Percentiles rank a stretch among this genome's conserved stretches.
These are phyloP conservation scores for Termitomyces sp. DNA, from an alignment of 768 basidiomycete species.

Conservation along the genomic window DNA sequence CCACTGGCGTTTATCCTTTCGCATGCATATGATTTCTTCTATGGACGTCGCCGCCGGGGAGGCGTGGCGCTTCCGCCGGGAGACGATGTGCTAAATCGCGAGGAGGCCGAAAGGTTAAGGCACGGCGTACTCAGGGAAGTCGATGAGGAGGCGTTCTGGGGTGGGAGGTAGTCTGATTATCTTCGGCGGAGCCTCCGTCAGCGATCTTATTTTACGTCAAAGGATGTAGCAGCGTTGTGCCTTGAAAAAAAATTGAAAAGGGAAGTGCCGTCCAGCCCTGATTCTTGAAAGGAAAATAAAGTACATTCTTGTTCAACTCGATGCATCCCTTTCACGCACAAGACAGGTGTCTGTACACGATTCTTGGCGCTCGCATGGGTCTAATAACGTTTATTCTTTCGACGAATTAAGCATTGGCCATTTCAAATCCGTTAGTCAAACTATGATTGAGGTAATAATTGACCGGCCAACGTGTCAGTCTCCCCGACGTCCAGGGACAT, in stretches of 20 bases:
- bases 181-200: not conserved
- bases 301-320: not conserved
- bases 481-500: not conserved
- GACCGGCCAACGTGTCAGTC: not conserved
- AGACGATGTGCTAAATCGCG: constrained; percentile 12
- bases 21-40: constrained; percentile 32
- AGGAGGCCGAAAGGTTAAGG: constrained; percentile 1
- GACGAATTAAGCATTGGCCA: not conserved
- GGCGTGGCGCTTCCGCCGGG: constrained; percentile 17
- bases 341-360: not conserved
- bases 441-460: not conserved
- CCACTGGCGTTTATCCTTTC: constrained; percentile 52
- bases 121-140: constrained; percentile 11
- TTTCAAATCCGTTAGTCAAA: not conserved
- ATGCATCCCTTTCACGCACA: not conserved
- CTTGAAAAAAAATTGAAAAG: not conserved
- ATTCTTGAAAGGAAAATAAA: not conserved
- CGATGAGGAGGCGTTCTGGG: constrained; percentile 15
- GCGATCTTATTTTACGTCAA: not conserved
- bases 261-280: not conserved
- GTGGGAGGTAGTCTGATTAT: constrained; percentile 1
- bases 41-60: constrained; percentile 4
- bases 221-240: not conserved
- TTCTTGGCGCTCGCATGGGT: not conserved
- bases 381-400: not conserved